These are phyloP conservation scores for Aspergillus glaucus DNA, from an alignment of 2,329 filamentous ascomycete genomes.

Conservation along the genomic window DNA sequence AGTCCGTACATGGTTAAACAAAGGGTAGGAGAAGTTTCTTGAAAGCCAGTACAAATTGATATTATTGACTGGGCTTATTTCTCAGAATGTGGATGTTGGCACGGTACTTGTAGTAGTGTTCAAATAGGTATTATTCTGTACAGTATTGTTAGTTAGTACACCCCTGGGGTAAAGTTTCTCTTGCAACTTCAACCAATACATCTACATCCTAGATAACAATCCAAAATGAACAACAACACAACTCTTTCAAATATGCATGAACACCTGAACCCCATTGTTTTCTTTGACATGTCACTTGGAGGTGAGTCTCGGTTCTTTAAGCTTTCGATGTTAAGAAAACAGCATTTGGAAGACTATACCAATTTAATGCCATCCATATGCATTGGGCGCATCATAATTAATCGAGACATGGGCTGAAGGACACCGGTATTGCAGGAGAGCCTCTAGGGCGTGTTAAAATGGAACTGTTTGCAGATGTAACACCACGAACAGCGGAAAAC, in stretches of 20 bases:
- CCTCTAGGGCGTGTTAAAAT: constrained; percentile 82
- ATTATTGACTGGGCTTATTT: too few relatives aligned
- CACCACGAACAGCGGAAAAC: constrained; percentile 88
- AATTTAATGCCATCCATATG: too few relatives aligned
- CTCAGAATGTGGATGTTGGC: too few relatives aligned
- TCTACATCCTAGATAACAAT: neutral
- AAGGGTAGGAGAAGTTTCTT: too few relatives aligned
- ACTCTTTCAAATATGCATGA: neutral
- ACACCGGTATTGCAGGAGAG: constrained; percentile 54
- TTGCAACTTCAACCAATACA: neutral
- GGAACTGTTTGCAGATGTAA: constrained; percentile 78
- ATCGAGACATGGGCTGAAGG: neutral
- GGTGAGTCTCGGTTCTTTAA: neutral
- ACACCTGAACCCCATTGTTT: neutral
- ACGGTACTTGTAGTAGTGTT: too few relatives aligned
- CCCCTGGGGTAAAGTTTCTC: neutral
- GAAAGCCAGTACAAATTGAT: too few relatives aligned
- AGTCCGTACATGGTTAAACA: too few relatives aligned
- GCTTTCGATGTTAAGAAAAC: too few relatives aligned
- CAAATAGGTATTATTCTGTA: too few relatives aligned
- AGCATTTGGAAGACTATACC: too few relatives aligned
- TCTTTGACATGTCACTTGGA: neutral
- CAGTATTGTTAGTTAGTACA: too few relatives aligned
- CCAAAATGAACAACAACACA: neutral
- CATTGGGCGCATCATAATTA: too few relatives aligned